Percentiles rank a stretch among this genome's conserved stretches.
Conservation (phyloP, 2,329 filamentous ascomycete genomes). For the Fusarium palustre region DNA sequence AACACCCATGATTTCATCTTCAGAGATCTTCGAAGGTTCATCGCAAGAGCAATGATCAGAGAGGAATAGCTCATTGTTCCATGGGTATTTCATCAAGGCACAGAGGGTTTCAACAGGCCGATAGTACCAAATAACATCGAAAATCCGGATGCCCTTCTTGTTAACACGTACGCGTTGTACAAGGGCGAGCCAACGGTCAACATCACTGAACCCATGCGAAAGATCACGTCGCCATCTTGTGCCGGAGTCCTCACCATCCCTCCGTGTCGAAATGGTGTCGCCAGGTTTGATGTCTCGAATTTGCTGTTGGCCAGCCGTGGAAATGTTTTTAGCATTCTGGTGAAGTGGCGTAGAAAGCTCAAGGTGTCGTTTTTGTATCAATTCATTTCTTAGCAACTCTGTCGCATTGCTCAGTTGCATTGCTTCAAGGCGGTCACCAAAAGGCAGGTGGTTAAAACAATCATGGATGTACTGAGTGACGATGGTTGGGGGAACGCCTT, state of each 20-base stretch:
- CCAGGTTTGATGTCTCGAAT: slow-evolving; percentile 56
- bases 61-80: slow-evolving; percentile 79
- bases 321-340: slow-evolving; percentile 37
- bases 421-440: slow-evolving; percentile 62
- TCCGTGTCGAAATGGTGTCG: slow-evolving; percentile 62
- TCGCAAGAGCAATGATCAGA: slow-evolving; percentile 80
- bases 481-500: slow-evolving; percentile 60
- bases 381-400: slow-evolving; percentile 45
- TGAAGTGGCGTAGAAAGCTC: slow-evolving; percentile 45
- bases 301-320: slow-evolving; percentile 39
- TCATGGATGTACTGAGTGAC: slow-evolving; percentile 77
- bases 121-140: slow-evolving; percentile 82
- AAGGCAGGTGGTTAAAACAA: slow-evolving; percentile 73
- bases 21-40: slow-evolving; percentile 59
- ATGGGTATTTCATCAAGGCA: slow-evolving; percentile 74
- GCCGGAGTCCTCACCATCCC: slow-evolving; percentile 58
- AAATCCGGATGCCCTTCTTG: slow-evolving; percentile 53
- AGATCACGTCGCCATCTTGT: slow-evolving; percentile 68
- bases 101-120: slow-evolving; percentile 77
- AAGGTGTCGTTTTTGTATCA: slow-evolving; percentile 48
- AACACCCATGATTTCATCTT: slow-evolving; percentile 67
- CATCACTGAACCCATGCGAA: slow-evolving; percentile 56
- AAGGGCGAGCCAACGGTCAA: slow-evolving; percentile 75
- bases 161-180: slow-evolving; percentile 67
- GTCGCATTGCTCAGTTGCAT: slow-evolving; percentile 47